A percentile compares a stretch with the other conserved stretches of the same genome.
These are phyloP conservation scores for Asterophora parasitica DNA, from an alignment of 768 basidiomycete species.

Conservation along the genomic window DNA sequence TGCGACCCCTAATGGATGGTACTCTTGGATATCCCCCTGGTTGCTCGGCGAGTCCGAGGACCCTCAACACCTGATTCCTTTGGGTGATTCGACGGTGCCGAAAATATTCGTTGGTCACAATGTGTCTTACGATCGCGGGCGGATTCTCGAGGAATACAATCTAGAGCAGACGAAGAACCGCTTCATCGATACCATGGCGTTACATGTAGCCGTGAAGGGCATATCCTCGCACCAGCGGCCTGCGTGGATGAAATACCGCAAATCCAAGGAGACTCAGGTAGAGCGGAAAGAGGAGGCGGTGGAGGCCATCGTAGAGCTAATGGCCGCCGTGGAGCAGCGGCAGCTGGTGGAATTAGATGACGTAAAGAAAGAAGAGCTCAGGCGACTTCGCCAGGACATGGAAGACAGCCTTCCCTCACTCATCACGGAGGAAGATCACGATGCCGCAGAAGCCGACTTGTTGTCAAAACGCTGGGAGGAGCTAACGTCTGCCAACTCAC, in stretches of 20 bases:
- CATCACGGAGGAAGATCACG: constrained; percentile 19
- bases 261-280: constrained; percentile 52
- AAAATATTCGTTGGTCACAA: constrained; percentile 90
- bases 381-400: constrained; percentile 32
- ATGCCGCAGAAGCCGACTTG: constrained; percentile 32
- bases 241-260: constrained; percentile 85
- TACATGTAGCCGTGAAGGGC: constrained; percentile 91
- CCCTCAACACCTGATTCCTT: constrained; percentile 67
- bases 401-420: constrained; percentile 30
- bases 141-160: constrained; percentile 79
- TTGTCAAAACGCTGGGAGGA: constrained; percentile 80
- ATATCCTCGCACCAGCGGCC: constrained; percentile 94
- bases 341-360: constrained; percentile 42
- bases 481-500: constrained; percentile 85
- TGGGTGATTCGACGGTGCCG: constrained; percentile 50
- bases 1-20: constrained; percentile 82
- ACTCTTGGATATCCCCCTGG: constrained; percentile 96
- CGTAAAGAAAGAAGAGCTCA: constrained; percentile 39
- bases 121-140: constrained; percentile 87
- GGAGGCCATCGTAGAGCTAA: constrained; percentile 44
- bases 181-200: constrained; percentile 91
- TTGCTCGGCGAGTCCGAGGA: constrained; percentile 55
- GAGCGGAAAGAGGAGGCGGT: constrained; percentile 61
- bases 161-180: constrained; percentile 63
- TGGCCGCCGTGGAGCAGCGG: constrained; percentile 41